Percentiles rank a stretch among this genome's conserved stretches.
phyloP scores from a whole-genome alignment of 73 alveolate species.

The Uronychia binucleata region DNA sequence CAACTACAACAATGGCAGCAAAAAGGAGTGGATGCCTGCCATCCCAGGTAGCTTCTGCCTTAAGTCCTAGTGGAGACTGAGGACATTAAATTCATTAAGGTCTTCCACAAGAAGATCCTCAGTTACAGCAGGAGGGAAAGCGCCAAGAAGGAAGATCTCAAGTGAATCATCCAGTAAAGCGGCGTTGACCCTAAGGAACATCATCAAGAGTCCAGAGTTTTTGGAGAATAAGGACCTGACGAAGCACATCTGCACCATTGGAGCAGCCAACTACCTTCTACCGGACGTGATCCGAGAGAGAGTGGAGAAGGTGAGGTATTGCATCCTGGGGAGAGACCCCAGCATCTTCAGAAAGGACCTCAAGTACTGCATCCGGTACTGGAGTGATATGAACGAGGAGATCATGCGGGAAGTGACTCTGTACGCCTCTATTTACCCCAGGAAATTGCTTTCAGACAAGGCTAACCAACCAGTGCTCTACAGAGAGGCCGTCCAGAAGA shows the following conservation, averaged over 20 bases:
- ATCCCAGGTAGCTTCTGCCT: neutral
- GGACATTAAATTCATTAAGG: neutral
- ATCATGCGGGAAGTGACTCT: constrained; percentile 14
- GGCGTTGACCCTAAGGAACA: neutral
- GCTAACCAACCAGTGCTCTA: constrained; percentile 1
- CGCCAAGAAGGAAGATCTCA: neutral
- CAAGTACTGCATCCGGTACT: neutral
- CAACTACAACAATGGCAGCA: neutral
- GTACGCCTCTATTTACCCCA: neutral
- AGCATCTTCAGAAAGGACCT: constrained; percentile 15
- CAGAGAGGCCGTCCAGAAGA: neutral
- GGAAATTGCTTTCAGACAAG: neutral
- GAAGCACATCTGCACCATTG: neutral
- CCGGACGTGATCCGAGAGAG: constrained; percentile 19
- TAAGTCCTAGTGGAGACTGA: constrained; percentile 1
- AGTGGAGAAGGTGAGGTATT: constrained; percentile 3
- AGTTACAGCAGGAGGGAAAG: neutral
- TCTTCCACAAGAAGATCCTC: neutral
- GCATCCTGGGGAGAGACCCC: neutral
- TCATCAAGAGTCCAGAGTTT: constrained; percentile 10
- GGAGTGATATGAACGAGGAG: constrained; percentile 15
- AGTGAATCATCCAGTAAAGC: neutral
- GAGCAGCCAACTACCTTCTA: constrained; percentile 15
- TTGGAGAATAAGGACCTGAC: constrained; percentile 1
- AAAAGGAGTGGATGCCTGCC: neutral